phyloP scores from a whole-genome alignment of 2,329 filamentous ascomycete species.

The Colletotrichum simmondsii region DNA sequence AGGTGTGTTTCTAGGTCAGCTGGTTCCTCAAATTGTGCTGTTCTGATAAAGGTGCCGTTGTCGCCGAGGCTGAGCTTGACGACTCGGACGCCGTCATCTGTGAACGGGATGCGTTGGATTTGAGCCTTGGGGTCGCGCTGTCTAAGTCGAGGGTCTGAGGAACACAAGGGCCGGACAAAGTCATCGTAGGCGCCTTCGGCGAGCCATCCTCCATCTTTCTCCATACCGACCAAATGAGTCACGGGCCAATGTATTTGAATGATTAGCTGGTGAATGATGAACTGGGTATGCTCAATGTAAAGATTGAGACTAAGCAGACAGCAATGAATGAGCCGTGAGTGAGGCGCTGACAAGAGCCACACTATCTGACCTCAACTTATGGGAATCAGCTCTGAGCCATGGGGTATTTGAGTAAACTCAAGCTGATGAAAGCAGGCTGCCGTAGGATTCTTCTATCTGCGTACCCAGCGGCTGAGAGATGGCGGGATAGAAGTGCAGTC shows the following conservation, averaged over 20 bases:
- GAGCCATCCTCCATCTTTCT: constrained; percentile 27
- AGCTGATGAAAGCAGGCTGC: constrained; percentile 15
- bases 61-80: constrained; percentile 32
- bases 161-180: constrained; percentile 29
- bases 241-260: neutral
- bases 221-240: constrained; percentile 1
- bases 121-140: constrained; percentile 38
- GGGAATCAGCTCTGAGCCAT: neutral
- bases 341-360: constrained; percentile 2
- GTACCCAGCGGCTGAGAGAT: constrained; percentile 5
- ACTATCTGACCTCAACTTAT: neutral
- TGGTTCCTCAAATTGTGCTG: constrained; percentile 28
- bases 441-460: neutral
- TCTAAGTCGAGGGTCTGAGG: constrained; percentile 36
- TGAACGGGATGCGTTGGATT: constrained; percentile 34
- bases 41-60: constrained; percentile 20
- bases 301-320: neutral
- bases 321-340: neutral
- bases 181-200: constrained; percentile 30
- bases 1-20: constrained; percentile 11
- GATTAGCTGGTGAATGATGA: too few species aligned
- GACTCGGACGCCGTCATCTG: constrained; percentile 29
- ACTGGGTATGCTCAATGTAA: neutral
- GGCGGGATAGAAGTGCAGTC: neutral
- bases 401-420: too few species aligned